These are phyloP conservation scores for rapeseed (Brassica napus) DNA, from an alignment of 345 rosid species.

Conservation along the genomic window Da-Ae NC_063436.1:15976501-15977000, in stretches of 20 bases:
- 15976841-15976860: slow-evolving; percentile 32
- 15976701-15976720: slow-evolving; percentile 41
- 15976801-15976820: slow-evolving; percentile 47
- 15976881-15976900: slow-evolving; percentile 66
- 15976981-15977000: slow-evolving; percentile 32
- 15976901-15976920: slow-evolving; percentile 42
- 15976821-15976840: slow-evolving; percentile 40
- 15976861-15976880: slow-evolving; percentile 43
- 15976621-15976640: background rate
- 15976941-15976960: slow-evolving; percentile 35
- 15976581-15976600: slow-evolving; percentile 58
- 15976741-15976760: slow-evolving; percentile 36
- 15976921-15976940: slow-evolving; percentile 30
- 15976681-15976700: slow-evolving; percentile 41
- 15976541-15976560: slow-evolving; percentile 56
- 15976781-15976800: slow-evolving; percentile 44
- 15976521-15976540: slow-evolving; percentile 64
- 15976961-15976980: slow-evolving; percentile 34
- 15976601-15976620: slow-evolving; percentile 46
- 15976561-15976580: slow-evolving; percentile 56
- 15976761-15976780: slow-evolving; percentile 23
- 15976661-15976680: slow-evolving; percentile 32
- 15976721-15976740: slow-evolving; percentile 31
- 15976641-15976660: slow-evolving; percentile 28
- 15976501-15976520: slow-evolving; percentile 58